Evolutionary conservation across 2,329 filamentous ascomycete genomes (phyloP).

Genomic region (Colletotrichum sp.): DNA sequence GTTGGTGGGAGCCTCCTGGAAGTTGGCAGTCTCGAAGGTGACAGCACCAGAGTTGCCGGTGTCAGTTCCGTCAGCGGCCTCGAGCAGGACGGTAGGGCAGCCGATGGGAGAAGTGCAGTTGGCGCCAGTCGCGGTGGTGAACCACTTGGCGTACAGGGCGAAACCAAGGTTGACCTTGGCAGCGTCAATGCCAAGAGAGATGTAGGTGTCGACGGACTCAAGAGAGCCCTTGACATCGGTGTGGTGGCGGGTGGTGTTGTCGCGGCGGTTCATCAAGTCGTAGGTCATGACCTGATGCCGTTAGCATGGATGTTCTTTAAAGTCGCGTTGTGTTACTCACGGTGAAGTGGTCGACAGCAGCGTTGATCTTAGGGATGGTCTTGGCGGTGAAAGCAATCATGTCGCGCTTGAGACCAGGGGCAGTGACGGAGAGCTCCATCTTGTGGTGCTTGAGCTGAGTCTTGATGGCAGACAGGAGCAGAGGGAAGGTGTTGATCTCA

Average conservation of each 20-base stretch:
- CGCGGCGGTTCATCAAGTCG: slow-evolving; percentile 76
- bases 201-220: slow-evolving; percentile 62
- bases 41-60: slow-evolving; percentile 51
- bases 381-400: slow-evolving; percentile 69
- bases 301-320: accelerated
- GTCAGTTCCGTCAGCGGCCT: slow-evolving; percentile 65
- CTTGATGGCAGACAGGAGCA: slow-evolving; percentile 64
- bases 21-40: slow-evolving; percentile 43
- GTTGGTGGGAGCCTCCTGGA: slow-evolving; percentile 10
- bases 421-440: slow-evolving; percentile 66
- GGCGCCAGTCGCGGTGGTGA: slow-evolving; percentile 54
- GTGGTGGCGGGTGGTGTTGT: slow-evolving; percentile 69
- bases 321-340: slow-evolving; percentile 19
- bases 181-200: slow-evolving; percentile 58
- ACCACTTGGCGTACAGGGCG: slow-evolving; percentile 74
- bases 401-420: slow-evolving; percentile 66
- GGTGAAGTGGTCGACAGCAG: slow-evolving; percentile 69
- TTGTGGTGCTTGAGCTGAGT: slow-evolving; percentile 60
- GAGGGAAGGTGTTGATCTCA: slow-evolving; percentile 67
- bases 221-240: slow-evolving; percentile 61
- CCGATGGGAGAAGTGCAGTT: slow-evolving; percentile 56
- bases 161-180: slow-evolving; percentile 69
- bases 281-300: slow-evolving; percentile 66
- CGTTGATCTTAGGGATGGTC: slow-evolving; percentile 64
- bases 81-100: slow-evolving; percentile 63